Percentiles rank a stretch among this genome's conserved stretches.
Evolutionary conservation across 176 grass and related monocot genomes (phyloP).

Genomic region (Eleusine coracana): DNA sequence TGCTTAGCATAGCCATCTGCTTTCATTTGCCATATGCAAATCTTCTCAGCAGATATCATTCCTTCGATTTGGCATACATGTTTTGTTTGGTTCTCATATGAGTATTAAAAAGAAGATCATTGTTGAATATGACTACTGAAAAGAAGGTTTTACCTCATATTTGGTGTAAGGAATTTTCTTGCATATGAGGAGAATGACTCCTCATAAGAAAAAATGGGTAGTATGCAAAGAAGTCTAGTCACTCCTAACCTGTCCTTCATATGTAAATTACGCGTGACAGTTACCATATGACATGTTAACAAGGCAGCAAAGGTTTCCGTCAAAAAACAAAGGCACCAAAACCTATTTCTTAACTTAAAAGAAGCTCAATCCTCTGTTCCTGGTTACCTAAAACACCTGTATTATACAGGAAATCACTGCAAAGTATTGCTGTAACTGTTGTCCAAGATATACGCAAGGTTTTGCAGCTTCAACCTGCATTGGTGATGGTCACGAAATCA

Average conservation of each 20-base stretch:
- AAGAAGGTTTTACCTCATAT: constrained; percentile 13
- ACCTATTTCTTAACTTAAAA: constrained; percentile 16
- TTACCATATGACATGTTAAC: constrained; percentile 7
- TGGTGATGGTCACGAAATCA: constrained; percentile 83
- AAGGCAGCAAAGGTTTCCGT: not conserved
- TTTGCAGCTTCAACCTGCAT: constrained; percentile 72
- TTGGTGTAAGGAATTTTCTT: constrained; percentile 2
- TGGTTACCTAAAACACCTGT: constrained; percentile 15
- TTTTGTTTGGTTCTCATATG: not conserved
- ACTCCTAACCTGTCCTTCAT: not conserved
- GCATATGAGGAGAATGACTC: not conserved
- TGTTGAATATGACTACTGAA: constrained; percentile 18
- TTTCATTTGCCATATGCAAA: constrained; percentile 20
- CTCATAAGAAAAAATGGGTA: not conserved
- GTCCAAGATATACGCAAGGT: constrained; percentile 70
- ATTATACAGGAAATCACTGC: constrained; percentile 64
- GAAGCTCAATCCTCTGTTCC: constrained; percentile 2
- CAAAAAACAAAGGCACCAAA: not conserved
- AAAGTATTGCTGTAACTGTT: constrained; percentile 62
- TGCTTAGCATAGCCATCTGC: constrained; percentile 28
- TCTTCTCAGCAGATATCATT: not conserved
- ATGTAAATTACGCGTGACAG: not conserved
- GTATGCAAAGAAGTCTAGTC: not conserved
- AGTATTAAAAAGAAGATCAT: not conserved
- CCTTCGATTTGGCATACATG: constrained; percentile 2